Base-by-base conservation (phyloP, 108 stramenopile genomes). In the Asterionellopsis glacialis region DNA sequence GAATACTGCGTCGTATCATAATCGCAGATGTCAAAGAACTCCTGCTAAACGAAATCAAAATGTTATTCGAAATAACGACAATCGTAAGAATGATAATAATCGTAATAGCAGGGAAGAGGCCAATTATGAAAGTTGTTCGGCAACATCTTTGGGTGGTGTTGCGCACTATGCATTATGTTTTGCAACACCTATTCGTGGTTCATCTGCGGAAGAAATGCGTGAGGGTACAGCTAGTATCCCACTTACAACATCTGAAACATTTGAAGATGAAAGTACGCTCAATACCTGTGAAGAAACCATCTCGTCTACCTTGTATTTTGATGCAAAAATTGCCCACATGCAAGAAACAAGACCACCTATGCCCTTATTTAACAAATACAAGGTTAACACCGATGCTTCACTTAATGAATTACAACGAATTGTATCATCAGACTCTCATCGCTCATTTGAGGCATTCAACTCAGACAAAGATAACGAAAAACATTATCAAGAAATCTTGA, bases 231-330 rank as follows among this genome's bases (percentile, higher is more conserved):
- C 69, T 55, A 59, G 39, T 41, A 58, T 53, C 40, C 51, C 45
- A 3, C 58, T 57, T 38, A 51, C 62, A 16, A 51, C 41, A 2
- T 75, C 74, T 7, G 68, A 65, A 25, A 48, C 71, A 10, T 33
- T 33, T 33, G 33, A 33, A 33, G 22, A 57, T 27, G 57, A 23
- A 9, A 47, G 28, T 25, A 76, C 75, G 1, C 62, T 76, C 55
- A 76, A 76, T 41, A 76, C 75, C 0, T 60, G 59, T 45, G 83
- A 84, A 41, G 67, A 63, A 14, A 84, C 79, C 49, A 79, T 79
- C 39, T 65, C 79, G 0, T 84, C 83, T 15, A 84, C 83, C 0
- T 42, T 81, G 15, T 84, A 79, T 59, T 84, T 80, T 57, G 83
- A 84, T 57, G 66, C 67, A 40, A 84, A 84, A 64, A 66, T 73